phyloP scores from a whole-genome alignment of 2,329 filamentous ascomycete species.

The Aureobasidium lini region DNA sequence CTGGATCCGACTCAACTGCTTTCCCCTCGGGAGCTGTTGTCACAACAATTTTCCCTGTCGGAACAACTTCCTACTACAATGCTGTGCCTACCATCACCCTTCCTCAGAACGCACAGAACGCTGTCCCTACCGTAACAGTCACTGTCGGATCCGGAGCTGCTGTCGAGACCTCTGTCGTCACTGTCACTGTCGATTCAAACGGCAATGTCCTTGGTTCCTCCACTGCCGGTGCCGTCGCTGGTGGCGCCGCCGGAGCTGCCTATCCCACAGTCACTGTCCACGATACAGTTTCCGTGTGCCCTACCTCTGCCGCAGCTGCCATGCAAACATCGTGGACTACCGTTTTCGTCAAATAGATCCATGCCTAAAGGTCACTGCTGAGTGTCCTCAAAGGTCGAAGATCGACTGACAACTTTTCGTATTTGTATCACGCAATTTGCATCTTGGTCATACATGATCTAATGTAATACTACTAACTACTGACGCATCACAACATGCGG shows the following conservation, averaged over 20 bases:
- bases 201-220: not conserved
- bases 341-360: not conserved
- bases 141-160: not conserved
- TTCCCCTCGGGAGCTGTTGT: not conserved
- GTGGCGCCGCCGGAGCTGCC: not conserved
- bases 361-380: not conserved
- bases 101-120: not conserved
- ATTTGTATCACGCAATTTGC: not conserved
- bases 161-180: constrained; percentile 3
- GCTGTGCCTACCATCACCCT: constrained; percentile 20
- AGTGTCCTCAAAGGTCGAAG: too few species aligned
- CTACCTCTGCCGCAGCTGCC: too few species aligned
- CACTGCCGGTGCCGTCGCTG: not conserved
- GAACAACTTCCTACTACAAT: constrained; percentile 14
- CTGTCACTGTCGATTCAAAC: not conserved
- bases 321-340: not conserved
- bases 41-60: constrained; percentile 12
- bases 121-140: not conserved
- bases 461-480: constrained; percentile 1
- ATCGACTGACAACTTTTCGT: not conserved
- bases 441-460: not conserved
- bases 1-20: not conserved
- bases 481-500: not conserved
- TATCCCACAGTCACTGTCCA: constrained; percentile 18
- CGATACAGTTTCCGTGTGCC: constrained; percentile 24